Base-by-base conservation (phyloP, 805 yeast species). In the Ogataea philodendri region DNA sequence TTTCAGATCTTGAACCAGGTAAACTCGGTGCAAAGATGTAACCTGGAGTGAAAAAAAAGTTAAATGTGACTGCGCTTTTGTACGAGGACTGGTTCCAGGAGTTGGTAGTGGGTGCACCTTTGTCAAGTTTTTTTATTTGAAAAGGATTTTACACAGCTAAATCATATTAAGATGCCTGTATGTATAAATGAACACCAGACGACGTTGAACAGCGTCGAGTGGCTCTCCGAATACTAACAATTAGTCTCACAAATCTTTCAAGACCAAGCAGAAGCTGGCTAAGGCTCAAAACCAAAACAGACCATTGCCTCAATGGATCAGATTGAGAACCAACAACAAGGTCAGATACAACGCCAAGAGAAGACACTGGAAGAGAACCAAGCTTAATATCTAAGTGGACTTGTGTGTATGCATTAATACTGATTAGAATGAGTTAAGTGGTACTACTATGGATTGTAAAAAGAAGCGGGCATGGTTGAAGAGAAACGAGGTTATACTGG, bases 341-440 rank as follows among this genome's bases (percentile, higher is more conserved):
- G 84, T 93, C 79, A 87, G 95, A 81, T 87, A 87, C 85, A 90
- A 90, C 78, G 94, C 96, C 69, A 93, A 93, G 88, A 88, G 97
- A 86, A 84, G 97, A 82, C 95, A 93, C 93, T 90, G 98, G 98
- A 90, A 96, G 85, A 86, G 97, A 84, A 90, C 97, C 66, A 90
- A 90, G 95, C 81, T 90, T 76, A 78, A 81, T 81, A 72, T 90
- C 81, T 90, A 89, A 85, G 68, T 63, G 38, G 31, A 28, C 31
- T 35, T 35, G 22, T 39, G 42, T 43, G 39, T 46, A 42, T 37
- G 41, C 46, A 42, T 37, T 35, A 34, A 32, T 41, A 43, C 41
- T 37, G 34, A 29, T 37, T 38, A 30, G 31, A 34, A 28, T 26
- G 14, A 22, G 10, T 20, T 38, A 22, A 24, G 29, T 37, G 37